These are phyloP conservation scores for Fulvia fulva DNA, from an alignment of 2,329 filamentous ascomycete species.

Conservation along the genomic window DNA sequence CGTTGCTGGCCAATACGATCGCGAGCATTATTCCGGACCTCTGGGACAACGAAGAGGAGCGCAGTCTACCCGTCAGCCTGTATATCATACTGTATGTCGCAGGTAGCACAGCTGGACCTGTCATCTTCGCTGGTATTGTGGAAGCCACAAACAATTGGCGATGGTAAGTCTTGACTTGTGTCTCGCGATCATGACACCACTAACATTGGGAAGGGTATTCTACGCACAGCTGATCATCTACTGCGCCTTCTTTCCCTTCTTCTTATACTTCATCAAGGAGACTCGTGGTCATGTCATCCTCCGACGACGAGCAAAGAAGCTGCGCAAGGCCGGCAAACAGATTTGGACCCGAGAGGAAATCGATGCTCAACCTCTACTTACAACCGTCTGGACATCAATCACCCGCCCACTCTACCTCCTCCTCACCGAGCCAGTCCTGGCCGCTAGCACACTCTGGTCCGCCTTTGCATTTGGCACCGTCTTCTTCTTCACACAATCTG, in stretches of 20 bases:
- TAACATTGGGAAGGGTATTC: slow-evolving; percentile 30
- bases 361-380: slow-evolving; percentile 28
- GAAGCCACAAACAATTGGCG: slow-evolving; percentile 33
- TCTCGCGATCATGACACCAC: background rate
- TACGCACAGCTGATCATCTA: slow-evolving; percentile 44
- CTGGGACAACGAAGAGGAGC: slow-evolving; percentile 32
- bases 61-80: slow-evolving; percentile 34
- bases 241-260: slow-evolving; percentile 39
- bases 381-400: slow-evolving; percentile 26
- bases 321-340: slow-evolving; percentile 32
- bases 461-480: slow-evolving; percentile 46
- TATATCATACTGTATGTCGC: slow-evolving; percentile 35
- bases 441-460: slow-evolving; percentile 47
- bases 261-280: slow-evolving; percentile 42
- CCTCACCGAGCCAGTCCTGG: slow-evolving; percentile 48
- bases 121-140: slow-evolving; percentile 35
- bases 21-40: slow-evolving; percentile 38
- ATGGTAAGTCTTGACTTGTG: slow-evolving; percentile 24
- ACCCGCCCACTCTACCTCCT: slow-evolving; percentile 40
- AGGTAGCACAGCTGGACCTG: slow-evolving; percentile 36
- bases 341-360: slow-evolving; percentile 33
- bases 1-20: slow-evolving; percentile 35
- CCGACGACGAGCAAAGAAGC: slow-evolving; percentile 32
- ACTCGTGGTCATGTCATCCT: slow-evolving; percentile 48
- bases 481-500: slow-evolving; percentile 50